A percentile compares a stretch with the other conserved stretches of the same genome.
Evolutionary conservation across 2,329 filamentous ascomycete genomes (phyloP).

Genomic region (Aspergillus floridensis): DNA sequence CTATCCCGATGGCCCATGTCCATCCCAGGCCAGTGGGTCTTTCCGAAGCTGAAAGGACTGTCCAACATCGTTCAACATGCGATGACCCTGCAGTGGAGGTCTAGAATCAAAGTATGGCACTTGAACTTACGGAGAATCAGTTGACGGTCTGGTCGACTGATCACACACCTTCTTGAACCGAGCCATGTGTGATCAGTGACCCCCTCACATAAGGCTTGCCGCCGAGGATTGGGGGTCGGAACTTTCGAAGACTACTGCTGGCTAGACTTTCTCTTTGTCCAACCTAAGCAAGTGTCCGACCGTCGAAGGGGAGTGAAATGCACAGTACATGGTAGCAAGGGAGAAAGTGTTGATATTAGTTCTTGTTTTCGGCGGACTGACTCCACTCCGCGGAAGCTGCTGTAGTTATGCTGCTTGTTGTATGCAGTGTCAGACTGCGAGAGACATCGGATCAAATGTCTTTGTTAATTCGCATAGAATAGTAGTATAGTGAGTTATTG

Average conservation of each 20-base stretch:
- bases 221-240: background rate
- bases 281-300: background rate
- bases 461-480: no score
- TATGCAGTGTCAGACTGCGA: background rate
- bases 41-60: conserved; percentile 2
- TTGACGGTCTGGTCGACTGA: conserved; percentile 2
- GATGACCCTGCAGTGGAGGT: background rate
- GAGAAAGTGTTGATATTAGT: background rate
- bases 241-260: background rate
- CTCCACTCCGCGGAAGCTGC: background rate
- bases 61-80: conserved; percentile 3
- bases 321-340: background rate
- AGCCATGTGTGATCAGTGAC: background rate
- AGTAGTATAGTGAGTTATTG: no score
- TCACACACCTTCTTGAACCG: background rate
- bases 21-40: background rate
- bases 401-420: background rate
- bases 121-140: background rate
- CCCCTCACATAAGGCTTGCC: background rate
- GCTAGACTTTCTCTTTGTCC: background rate
- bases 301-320: background rate
- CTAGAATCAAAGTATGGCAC: background rate
- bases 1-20: background rate
- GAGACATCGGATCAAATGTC: background rate
- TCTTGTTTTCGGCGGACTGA: background rate